Evolutionary conservation across 352 stramenopile genomes (phyloP), one percentile per base, ranked within the genome.

Genomic region (Phytophthora tubulina): DNA sequence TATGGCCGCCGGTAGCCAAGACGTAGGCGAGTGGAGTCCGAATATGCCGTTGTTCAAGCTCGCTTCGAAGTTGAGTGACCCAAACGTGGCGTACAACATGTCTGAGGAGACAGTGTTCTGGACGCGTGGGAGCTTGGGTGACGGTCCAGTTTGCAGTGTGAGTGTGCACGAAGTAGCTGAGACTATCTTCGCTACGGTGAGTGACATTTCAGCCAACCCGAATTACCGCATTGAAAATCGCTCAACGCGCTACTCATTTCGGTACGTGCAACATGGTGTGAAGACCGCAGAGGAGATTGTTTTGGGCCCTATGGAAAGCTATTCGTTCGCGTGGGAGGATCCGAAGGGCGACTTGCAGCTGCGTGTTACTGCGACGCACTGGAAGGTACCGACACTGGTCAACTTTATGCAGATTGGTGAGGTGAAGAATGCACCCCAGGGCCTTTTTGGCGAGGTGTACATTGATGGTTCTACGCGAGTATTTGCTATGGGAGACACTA

Each of bases 151-250:
- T 45, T 87, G 84, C 63, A 94, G 87, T 50, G 59, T 94, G 6
- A 73, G 71, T 27, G 78, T 92, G 8, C 84, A 93, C 53, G 81
- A 83, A 14, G 60, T 78, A 1, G 78, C 90, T 9, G 83, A 93
- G 59, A 94, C 76, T 8, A 88, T 95, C n/a, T 95, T 90, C 36
- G 73, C 78, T 7, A 88, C 76, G 15, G 67, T 95, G 10, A 88
- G 73, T 21, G 90, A 97, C 59, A 84, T 91, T 56, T 95, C 89
- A 6, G 50, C 67, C 13, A 84, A 73, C 0, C 89, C 90, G 13
- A 84, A 78, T 15, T 94, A 95, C 54, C 90, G 90, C 13, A 95
- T 97, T 51, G 90, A 97, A 59, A 97, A 97, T 64, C 87, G 90
- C 3, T 97, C 87, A 39, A 92, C 82, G 10, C 80, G 75, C 9